A percentile compares a stretch with the other conserved stretches of the same genome.
Evolutionary conservation across 2,329 filamentous ascomycete genomes (phyloP).

Genomic region (Polychaeton citri): DNA sequence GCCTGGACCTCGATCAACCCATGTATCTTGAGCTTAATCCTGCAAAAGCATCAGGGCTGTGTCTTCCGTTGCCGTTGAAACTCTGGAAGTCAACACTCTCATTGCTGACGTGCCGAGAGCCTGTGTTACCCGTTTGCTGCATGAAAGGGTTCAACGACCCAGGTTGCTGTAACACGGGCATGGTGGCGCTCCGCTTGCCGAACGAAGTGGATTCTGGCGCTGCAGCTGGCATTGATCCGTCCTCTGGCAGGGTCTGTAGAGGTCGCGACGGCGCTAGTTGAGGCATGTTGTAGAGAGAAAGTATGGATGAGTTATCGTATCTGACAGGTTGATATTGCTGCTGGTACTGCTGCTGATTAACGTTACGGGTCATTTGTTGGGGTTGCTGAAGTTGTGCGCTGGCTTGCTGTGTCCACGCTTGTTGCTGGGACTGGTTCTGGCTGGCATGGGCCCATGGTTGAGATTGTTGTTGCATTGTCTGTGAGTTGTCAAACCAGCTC

Average conservation of each 20-base stretch:
- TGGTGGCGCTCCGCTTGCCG: constrained; percentile 24
- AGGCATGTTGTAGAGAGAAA: constrained; percentile 58
- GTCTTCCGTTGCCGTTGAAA: constrained; percentile 51
- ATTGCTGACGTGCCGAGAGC: constrained; percentile 42
- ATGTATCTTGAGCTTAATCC: constrained; percentile 49
- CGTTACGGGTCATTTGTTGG: constrained; percentile 21
- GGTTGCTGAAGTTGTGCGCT: constrained; percentile 23
- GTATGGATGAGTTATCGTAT: constrained; percentile 59
- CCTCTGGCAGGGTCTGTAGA: constrained; percentile 22
- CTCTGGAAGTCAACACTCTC: constrained; percentile 55
- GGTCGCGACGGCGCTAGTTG: constrained; percentile 35
- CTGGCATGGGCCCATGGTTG: constrained; percentile 21
- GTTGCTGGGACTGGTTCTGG: constrained; percentile 21
- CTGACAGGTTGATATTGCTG: constrained; percentile 12
- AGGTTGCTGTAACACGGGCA: constrained; percentile 17
- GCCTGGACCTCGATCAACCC: constrained; percentile 11
- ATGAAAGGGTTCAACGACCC: constrained; percentile 19
- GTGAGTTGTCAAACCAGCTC: not conserved
- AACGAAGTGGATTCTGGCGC: constrained; percentile 6
- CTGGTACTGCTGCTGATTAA: constrained; percentile 20
- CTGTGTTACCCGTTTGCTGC: constrained; percentile 11
- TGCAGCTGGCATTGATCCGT: constrained; percentile 13
- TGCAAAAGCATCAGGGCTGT: constrained; percentile 70
- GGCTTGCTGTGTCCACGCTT: too few relatives aligned
- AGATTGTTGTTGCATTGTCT: constrained; percentile 16